phyloP scores from a whole-genome alignment of 2,329 filamentous ascomycete genomes.

The Trichoderma koningiopsis region DNA sequence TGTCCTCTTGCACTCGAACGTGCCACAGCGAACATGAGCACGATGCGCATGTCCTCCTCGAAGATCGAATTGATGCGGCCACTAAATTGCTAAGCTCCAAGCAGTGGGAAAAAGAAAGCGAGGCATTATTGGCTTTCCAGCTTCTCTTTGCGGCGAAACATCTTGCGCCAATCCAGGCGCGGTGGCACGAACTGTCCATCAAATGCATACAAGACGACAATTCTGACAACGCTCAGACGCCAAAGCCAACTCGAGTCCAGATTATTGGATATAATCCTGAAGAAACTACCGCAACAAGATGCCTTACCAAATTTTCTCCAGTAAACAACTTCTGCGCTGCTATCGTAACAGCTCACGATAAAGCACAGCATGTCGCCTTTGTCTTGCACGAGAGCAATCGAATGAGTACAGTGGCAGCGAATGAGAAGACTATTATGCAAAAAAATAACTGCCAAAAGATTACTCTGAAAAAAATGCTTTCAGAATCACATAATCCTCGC shows the following conservation, averaged over 20 bases:
- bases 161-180: background rate
- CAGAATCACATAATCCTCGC: background rate
- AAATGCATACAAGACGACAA: background rate
- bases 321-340: constrained; percentile 8
- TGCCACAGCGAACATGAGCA: constrained; percentile 22
- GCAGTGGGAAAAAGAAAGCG: background rate
- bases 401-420: background rate
- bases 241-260: background rate
- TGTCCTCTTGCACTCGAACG: background rate
- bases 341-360: background rate
- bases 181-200: constrained; percentile 14
- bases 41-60: constrained; percentile 14
- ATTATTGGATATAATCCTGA: background rate
- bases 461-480: background rate
- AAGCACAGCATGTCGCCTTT: constrained; percentile 4
- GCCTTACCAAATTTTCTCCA: background rate
- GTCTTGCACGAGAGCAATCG: background rate
- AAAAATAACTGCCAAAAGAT: background rate
- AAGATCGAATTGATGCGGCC: constrained; percentile 18
- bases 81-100: background rate
- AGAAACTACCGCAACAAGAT: background rate
- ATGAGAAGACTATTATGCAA: background rate
- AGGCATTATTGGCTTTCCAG: background rate
- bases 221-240: background rate
- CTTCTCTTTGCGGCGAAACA: constrained; percentile 5